Conservation (phyloP, 768 basidiomycete species). For the Glaciozyma antarctica region DNA sequence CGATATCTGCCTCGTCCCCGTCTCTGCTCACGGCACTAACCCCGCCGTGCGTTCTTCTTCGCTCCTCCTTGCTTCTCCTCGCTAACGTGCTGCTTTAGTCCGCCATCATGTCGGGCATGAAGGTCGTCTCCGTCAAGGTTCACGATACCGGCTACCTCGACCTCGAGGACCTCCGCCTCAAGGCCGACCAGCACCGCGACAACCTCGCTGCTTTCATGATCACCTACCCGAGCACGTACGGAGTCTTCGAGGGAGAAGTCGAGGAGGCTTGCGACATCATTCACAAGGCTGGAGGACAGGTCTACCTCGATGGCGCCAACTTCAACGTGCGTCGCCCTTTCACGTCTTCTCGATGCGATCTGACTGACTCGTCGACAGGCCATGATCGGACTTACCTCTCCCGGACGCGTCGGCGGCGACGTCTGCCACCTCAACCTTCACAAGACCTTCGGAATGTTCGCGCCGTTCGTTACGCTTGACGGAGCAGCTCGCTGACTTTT, state of each 20-base stretch:
- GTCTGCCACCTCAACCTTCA: slow-evolving; percentile 97
- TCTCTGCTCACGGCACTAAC: slow-evolving; percentile 97
- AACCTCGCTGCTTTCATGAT: slow-evolving; percentile 95
- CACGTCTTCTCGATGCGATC: background rate
- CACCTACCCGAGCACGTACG: slow-evolving; percentile 63
- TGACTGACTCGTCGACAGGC: slow-evolving; percentile 9
- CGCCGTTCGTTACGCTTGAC: background rate
- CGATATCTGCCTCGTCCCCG: slow-evolving; percentile 61
- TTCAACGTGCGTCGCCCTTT: slow-evolving; percentile 13
- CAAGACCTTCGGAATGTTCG: slow-evolving; percentile 92
- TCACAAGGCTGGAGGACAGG: slow-evolving; percentile 85
- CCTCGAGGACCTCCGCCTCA: slow-evolving; percentile 67
- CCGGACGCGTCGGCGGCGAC: slow-evolving; percentile 86
- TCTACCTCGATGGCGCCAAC: slow-evolving; percentile 73
- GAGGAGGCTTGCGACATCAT: slow-evolving; percentile 79
- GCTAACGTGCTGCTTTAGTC: slow-evolving; percentile 48
- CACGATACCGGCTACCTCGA: slow-evolving; percentile 80
- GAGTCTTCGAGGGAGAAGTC: slow-evolving; percentile 85
- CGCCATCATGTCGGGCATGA: slow-evolving; percentile 92
- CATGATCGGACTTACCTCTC: slow-evolving; percentile 31
- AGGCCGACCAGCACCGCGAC: slow-evolving; percentile 84
- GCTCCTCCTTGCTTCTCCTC: background rate
- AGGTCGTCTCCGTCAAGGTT: slow-evolving; percentile 91
- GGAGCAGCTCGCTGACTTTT: background rate
- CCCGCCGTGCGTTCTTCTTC: slow-evolving; percentile 61